These are phyloP conservation scores for Ophiorrhiza pumila DNA, from an alignment of 257 asterid species.

Conservation along the genomic window DNA sequence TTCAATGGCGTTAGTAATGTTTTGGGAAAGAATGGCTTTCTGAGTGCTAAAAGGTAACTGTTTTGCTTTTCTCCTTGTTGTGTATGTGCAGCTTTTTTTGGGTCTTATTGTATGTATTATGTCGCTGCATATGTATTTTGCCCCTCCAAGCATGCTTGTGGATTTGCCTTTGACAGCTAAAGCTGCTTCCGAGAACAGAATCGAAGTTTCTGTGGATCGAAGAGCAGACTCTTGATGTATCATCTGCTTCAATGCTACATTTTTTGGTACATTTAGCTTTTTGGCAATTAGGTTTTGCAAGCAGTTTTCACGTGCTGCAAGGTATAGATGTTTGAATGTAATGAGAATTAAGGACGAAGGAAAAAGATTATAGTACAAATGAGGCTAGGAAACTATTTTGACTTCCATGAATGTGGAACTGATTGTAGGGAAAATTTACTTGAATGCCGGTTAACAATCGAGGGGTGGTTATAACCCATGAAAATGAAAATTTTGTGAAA, in stretches of 20 bases:
- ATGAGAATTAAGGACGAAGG: not conserved
- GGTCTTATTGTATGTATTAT: constrained; percentile 88
- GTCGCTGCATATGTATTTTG: constrained; percentile 97
- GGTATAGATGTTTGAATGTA: constrained; percentile 1
- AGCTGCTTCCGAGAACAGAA: constrained; percentile 44
- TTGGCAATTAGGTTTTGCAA: not conserved
- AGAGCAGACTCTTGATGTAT: constrained; percentile 46
- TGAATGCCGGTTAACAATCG: too few species aligned
- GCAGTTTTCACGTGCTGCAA: constrained; percentile 9
- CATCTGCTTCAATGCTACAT: constrained; percentile 15
- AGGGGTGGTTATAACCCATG: too few species aligned
- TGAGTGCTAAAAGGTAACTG: not conserved
- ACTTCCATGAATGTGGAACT: not conserved
- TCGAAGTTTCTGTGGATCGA: constrained; percentile 63
- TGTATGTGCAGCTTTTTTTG: constrained; percentile 69
- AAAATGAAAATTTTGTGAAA: too few species aligned
- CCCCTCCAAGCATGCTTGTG: constrained; percentile 78
- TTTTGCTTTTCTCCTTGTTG: constrained; percentile 2
- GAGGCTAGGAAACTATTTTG: not conserved
- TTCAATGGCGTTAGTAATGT: not conserved
- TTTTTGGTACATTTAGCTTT: constrained; percentile 17
- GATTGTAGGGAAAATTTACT: not conserved
- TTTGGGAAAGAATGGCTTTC: too few species aligned
- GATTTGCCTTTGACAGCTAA: constrained; percentile 64
- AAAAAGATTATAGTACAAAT: not conserved